Percentiles rank a stretch among this genome's conserved stretches.
phyloP scores from a whole-genome alignment of 306 rosid genomes.

The Lagenaria siceraria region DNA sequence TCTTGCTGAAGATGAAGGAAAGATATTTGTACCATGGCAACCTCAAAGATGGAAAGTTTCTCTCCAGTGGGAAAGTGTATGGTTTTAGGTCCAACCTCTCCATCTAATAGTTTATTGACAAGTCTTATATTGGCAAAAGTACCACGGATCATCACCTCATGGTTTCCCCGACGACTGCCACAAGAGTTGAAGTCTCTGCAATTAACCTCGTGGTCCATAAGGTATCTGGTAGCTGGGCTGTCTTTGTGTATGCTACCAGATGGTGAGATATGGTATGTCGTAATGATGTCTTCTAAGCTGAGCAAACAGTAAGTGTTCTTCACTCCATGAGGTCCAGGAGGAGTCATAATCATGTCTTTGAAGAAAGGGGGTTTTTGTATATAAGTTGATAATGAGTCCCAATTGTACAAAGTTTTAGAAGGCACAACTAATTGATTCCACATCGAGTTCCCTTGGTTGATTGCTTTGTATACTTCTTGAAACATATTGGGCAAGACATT shows the following conservation, averaged over 20 bases:
- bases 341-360: conserved; percentile 76
- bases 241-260: conserved; percentile 95
- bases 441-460: conserved; percentile 82
- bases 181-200: conserved; percentile 88
- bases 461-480: conserved; percentile 63
- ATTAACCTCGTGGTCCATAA: conserved; percentile 61
- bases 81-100: conserved; percentile 93
- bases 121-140: conserved; percentile 89
- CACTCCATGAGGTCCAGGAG: conserved; percentile 60
- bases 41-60: conserved; percentile 72
- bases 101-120: conserved; percentile 67
- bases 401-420: conserved; percentile 60
- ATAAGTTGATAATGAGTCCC: conserved; percentile 79
- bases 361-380: conserved; percentile 94
- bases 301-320: conserved; percentile 77
- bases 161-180: conserved; percentile 87
- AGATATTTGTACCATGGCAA: conserved; percentile 42
- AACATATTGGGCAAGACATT: conserved; percentile 89
- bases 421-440: conserved; percentile 88
- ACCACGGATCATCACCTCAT: conserved; percentile 84
- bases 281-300: conserved; percentile 80
- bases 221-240: conserved; percentile 82
- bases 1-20: conserved; percentile 5
- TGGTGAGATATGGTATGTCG: conserved; percentile 92
- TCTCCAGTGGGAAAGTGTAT: conserved; percentile 72